These are phyloP conservation scores for Fragilaria radians DNA, from an alignment of 108 stramenopile genomes.

Conservation along the genomic window DNA sequence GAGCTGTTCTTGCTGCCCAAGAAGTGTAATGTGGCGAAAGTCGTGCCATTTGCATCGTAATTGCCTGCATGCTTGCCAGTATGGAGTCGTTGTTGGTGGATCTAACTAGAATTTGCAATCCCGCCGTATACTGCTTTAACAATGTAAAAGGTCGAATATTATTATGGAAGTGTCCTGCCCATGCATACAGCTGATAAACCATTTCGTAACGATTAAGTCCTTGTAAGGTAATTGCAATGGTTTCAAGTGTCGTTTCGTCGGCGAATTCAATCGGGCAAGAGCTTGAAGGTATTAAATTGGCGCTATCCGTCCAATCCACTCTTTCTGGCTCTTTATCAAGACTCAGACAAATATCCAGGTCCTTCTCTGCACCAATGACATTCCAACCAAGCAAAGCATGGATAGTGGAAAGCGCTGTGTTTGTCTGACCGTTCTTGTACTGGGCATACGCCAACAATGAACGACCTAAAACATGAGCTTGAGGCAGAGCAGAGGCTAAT, in stretches of 20 bases:
- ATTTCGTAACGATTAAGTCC: slow-evolving; percentile 28
- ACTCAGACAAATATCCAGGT: not conserved
- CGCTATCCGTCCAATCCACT: not conserved
- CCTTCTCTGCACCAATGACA: not conserved
- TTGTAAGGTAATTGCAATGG: slow-evolving; percentile 30
- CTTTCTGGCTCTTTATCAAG: not conserved
- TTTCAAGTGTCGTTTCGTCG: slow-evolving; percentile 32
- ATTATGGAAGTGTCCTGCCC: slow-evolving; percentile 15
- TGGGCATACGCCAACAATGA: slow-evolving; percentile 62
- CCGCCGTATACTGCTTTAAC: slow-evolving; percentile 9
- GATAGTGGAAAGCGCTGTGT: slow-evolving; percentile 38
- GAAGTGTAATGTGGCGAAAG: slow-evolving; percentile 14
- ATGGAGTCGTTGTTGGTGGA: slow-evolving; percentile 8
- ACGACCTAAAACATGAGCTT: slow-evolving; percentile 31
- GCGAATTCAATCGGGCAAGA: not conserved
- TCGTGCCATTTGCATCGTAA: slow-evolving; percentile 33
- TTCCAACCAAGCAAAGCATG: slow-evolving; percentile 29
- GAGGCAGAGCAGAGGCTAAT: slow-evolving; percentile 41
- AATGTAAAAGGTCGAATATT: slow-evolving; percentile 16
- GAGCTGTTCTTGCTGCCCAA: slow-evolving; percentile 37
- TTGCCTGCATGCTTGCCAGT: slow-evolving; percentile 29
- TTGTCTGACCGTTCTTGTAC: slow-evolving; percentile 39
- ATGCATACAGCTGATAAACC: slow-evolving; percentile 37
- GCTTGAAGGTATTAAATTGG: not conserved
- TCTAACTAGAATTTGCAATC: not conserved